Base-by-base conservation (phyloP, 768 basidiomycete genomes). In the Podaxis rugospora region DNA sequence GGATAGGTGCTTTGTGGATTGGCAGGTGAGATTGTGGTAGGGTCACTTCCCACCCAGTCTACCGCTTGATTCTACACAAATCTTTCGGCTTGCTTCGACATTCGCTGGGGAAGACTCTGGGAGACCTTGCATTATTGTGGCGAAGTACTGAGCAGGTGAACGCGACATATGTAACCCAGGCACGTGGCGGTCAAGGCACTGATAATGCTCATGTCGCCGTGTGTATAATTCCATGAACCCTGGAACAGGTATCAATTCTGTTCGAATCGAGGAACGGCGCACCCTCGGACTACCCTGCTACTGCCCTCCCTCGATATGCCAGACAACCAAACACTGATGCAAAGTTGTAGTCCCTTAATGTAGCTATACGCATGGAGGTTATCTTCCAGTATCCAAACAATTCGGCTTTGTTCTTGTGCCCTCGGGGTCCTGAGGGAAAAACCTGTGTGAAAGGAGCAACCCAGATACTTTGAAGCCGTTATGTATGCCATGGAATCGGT, bases 351-450 rank as follows among this genome's bases (percentile, higher is more conserved):
- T 86, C 89, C 0, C 70, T 90, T 58, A 93, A 93, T 63, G 88
- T 92, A 9, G 87, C 88, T n/a, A 81, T 93, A n/a, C 81, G 91
- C 1, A 90, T 90, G 88, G 83, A 85, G 91, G 90, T 0, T n/a
- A n/a, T n/a, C n/a, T n/a, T 85, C 71, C 79, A 79, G 21, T 86
- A 87, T 57, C 90, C 91, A 0, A 90, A 87, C 77, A 90, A 92
- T 50, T 81, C 85, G 1, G 82, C 89, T 0, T 91, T 88, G 0
- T 92, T 93, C 72, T 93, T 69, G 89, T 89, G 0, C 71, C 82
- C 44, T 70, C 71, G 0, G n/a, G 59, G 4, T 65, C 52, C 39
- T 68, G 65, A 0, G 77, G 69, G 55, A 67, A 72, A 64, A 78
- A 76, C 3, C 76, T 76, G 55, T 16, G 47, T 37, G 62, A 16